Percentiles rank a stretch among this genome's conserved stretches.
Evolutionary conservation across 495 filamentous ascomycete genomes (phyloP).

Genomic region (Cenococcum geophilum): DNA sequence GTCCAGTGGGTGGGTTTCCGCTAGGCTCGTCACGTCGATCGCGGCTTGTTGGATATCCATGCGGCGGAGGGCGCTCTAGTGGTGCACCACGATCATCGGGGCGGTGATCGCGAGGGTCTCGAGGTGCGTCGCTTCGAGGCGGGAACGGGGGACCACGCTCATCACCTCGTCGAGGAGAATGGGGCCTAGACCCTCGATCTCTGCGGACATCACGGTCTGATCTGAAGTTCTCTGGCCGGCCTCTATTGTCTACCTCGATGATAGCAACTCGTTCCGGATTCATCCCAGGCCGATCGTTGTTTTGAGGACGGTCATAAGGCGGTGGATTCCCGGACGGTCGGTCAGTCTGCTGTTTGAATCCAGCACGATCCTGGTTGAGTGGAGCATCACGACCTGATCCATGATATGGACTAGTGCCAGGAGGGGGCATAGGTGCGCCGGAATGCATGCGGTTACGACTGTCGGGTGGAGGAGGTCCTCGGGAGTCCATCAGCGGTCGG

Average conservation of each 20-base stretch:
- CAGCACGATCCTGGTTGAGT: constrained; percentile 12
- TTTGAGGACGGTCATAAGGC: constrained; percentile 15
- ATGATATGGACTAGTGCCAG: constrained; percentile 9
- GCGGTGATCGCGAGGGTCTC: constrained; percentile 41
- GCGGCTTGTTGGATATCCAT: constrained; percentile 13
- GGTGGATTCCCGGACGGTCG: constrained; percentile 6
- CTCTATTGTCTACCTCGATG: constrained; percentile 34
- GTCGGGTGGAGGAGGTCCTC: constrained; percentile 10
- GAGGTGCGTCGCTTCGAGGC: constrained; percentile 36
- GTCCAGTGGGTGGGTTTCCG: constrained; percentile 32
- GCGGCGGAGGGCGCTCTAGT: constrained; percentile 17
- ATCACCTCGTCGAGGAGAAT: constrained; percentile 47
- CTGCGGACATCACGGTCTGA: constrained; percentile 43
- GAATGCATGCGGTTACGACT: constrained; percentile 17
- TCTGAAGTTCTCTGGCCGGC: constrained; percentile 22
- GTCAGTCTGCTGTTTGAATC: constrained; percentile 3
- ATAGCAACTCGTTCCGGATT: constrained; percentile 55
- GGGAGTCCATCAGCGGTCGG: constrained; percentile 12
- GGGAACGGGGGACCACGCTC: constrained; percentile 38
- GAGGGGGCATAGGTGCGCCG: background rate
- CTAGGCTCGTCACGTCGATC: constrained; percentile 31
- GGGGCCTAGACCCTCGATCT: constrained; percentile 43
- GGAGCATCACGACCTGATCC: constrained; percentile 14
- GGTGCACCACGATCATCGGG: constrained; percentile 18
- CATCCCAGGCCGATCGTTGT: constrained; percentile 36